Base-by-base conservation (phyloP, 179 eudicot species). In the Kewa caespitosa region DNA sequence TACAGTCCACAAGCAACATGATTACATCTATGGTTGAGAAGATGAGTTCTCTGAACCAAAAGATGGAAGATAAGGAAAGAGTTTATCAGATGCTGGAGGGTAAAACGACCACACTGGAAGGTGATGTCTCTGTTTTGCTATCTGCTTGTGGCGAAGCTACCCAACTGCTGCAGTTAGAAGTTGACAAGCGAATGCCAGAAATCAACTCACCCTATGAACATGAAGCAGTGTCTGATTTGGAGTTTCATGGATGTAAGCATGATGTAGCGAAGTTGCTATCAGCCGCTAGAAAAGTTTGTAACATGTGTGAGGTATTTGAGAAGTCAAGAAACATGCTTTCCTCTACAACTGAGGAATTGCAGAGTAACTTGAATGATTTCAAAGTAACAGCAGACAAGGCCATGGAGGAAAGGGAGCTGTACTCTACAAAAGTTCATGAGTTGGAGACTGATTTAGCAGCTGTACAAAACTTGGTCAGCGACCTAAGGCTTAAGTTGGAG, bases 101-200 rank as follows among this genome's bases (percentile, higher is more conserved):
- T 68, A 76, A 71, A 73, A 80, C 85, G 25, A 79, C 73, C 62
- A 74, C 81, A 34, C 72, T 91, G 84, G 90, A 88, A 82, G 78
- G 84, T 66, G 90, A 81, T 59, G 78, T 80, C 71, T 73, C 81
- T 64, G 67, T 80, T 79, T 76, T 94, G 70, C 77, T 80, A 66
- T 86, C 94, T 78, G 92, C 89, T 79, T 92, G 96, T 81, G 46
- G 81, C 48, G 84, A 87, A 76, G 92, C 89, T 75, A 78, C 89
- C 13, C 73, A 81, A 65, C 80, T 82, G 69, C 80, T 92, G 82
- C 83, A 88, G 63, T 69, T 32, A 36, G 84, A 82, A 74, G 55
- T 76, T 59, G 78, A 72, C 69, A 79, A 81, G 36, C 78, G 55
- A 74, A 52, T 38, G 69, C 71, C 38, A 48, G 86, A 82, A 42